Base-by-base conservation (phyloP, 2,329 filamentous ascomycete species). In the Beauveria pseudobassiana region DNA sequence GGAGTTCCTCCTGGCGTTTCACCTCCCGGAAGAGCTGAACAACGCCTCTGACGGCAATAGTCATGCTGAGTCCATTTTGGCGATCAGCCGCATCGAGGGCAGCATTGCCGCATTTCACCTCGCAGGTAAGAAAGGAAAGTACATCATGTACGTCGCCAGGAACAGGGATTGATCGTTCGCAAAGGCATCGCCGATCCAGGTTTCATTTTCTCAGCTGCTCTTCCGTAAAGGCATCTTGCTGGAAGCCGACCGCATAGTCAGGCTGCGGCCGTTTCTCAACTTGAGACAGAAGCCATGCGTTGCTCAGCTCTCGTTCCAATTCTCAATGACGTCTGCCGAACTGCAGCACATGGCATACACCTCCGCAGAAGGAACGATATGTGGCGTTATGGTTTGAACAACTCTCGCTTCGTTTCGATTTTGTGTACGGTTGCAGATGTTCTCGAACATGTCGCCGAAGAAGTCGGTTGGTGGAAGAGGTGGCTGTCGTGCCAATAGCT, bases 61-160 rank as follows among this genome's bases (percentile, higher is more conserved):
- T 58, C 55, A 49, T 49, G 20, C 55, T 58, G 14, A 34, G 55
- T 55, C 69, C 69, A 67, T 76, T 75, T 64, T 74, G 69, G 48
- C 72, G 67, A 56, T 75, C 72, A 10, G 72, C 71, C 20, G 72
- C 61, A 62, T 74, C 68, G 12, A 76, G 74, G 2, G 67, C 69
- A 8, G 66, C 67, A 24, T 68, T 67, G 50, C 74, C 71, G 63
- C 73, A 78, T 65, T 79, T 80, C 3, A 79, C 76, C 64, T 81
- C 75, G 66, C 73, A 78, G 3, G 74, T 74, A 0, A 81, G 67
- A 64, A 80, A 81, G 76, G 76, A 63, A 81, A 78, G 68, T 76
- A 78, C 69, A 79, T 78, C 10, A 74, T 68, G 57, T 70, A 75
- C n/a, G 75, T 80, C 16, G 68, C 73, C 68, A 77, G 75, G 63